Evolutionary conservation across 345 rosid genomes (phyloP).

Genomic region (Viola odorata): DNA sequence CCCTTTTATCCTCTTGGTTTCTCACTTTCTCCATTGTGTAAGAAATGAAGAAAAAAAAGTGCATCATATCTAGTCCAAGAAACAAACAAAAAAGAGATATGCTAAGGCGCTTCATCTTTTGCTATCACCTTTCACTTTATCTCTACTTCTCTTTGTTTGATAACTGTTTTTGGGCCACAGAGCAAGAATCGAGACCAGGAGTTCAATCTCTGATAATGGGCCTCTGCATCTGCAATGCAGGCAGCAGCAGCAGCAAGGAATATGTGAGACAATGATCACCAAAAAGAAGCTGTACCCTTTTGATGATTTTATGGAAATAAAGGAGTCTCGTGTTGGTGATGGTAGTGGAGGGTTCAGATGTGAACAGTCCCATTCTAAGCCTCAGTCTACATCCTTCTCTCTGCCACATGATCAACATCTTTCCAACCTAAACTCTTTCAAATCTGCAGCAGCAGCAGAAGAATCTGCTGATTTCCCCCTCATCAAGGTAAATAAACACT

Average conservation of each 20-base stretch:
- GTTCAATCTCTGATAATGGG: constrained; percentile 35
- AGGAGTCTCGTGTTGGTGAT: constrained; percentile 15
- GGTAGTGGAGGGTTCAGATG: constrained; percentile 35
- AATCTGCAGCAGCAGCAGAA: constrained; percentile 18
- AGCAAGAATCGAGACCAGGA: constrained; percentile 40
- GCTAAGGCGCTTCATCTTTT: constrained; percentile 23
- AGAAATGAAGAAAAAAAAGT: constrained; percentile 12
- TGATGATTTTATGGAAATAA: constrained; percentile 35
- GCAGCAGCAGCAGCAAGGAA: constrained; percentile 30
- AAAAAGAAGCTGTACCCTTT: constrained; percentile 24
- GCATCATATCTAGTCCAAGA: constrained; percentile 7
- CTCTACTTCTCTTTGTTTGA: constrained; percentile 16
- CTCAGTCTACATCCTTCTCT: constrained; percentile 24
- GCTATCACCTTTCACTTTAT: constrained; percentile 13
- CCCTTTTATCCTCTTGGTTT: constrained; percentile 11
- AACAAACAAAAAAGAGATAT: constrained; percentile 27
- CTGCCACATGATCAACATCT: constrained; percentile 16
- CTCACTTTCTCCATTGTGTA: not conserved
- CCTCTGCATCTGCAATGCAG: constrained; percentile 39
- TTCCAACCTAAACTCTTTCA: constrained; percentile 12
- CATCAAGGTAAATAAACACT: constrained; percentile 29
- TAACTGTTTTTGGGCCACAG: constrained; percentile 16
- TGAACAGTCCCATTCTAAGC: constrained; percentile 21
- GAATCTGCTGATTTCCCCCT: constrained; percentile 26
- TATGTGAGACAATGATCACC: constrained; percentile 25